Evolutionary conservation across 495 filamentous ascomycete genomes (phyloP).

Genomic region (Aspergillus kassunensis): DNA sequence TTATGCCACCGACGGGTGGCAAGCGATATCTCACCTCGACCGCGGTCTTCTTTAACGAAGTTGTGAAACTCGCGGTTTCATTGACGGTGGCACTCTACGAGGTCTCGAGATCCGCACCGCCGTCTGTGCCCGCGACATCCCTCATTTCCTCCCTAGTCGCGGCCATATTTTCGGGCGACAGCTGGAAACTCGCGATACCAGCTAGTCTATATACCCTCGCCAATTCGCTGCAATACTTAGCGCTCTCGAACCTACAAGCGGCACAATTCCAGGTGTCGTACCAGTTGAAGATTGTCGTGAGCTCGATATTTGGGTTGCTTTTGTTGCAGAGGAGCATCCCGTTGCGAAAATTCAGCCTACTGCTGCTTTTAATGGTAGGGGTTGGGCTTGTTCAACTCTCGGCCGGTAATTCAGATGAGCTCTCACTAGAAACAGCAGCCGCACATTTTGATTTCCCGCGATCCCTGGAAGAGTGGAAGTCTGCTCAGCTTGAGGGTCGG

Average conservation of each 20-base stretch:
- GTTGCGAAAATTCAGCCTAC: slow-evolving; percentile 68
- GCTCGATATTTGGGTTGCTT: slow-evolving; percentile 79
- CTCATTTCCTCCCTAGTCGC: slow-evolving; percentile 75
- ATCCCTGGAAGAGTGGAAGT: slow-evolving; percentile 57
- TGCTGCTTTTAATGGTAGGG: slow-evolving; percentile 76
- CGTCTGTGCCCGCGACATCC: slow-evolving; percentile 71
- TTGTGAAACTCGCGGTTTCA: slow-evolving; percentile 83
- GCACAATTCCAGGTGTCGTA: slow-evolving; percentile 90
- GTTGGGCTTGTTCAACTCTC: slow-evolving; percentile 88
- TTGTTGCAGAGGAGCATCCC: slow-evolving; percentile 69
- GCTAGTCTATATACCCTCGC: slow-evolving; percentile 85
- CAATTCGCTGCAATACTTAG: slow-evolving; percentile 88
- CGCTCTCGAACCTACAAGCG: slow-evolving; percentile 83
- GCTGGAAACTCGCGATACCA: slow-evolving; percentile 93
- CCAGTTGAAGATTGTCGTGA: slow-evolving; percentile 89
- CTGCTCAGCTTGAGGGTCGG: slow-evolving; percentile 36
- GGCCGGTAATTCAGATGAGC: slow-evolving; percentile 40
- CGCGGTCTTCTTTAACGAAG: slow-evolving; percentile 89
- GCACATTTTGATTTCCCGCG: slow-evolving; percentile 64
- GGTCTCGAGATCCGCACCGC: slow-evolving; percentile 67
- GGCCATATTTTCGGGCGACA: slow-evolving; percentile 84
- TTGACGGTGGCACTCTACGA: slow-evolving; percentile 85
- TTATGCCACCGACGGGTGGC: slow-evolving; percentile 78
- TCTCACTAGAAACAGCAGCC: slow-evolving; percentile 49
- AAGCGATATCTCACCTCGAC: slow-evolving; percentile 91